A percentile compares a stretch with the other conserved stretches of the same genome.
These are phyloP conservation scores for Tuber borchii DNA, from an alignment of 495 filamentous ascomycete species.

Conservation along the genomic window DNA sequence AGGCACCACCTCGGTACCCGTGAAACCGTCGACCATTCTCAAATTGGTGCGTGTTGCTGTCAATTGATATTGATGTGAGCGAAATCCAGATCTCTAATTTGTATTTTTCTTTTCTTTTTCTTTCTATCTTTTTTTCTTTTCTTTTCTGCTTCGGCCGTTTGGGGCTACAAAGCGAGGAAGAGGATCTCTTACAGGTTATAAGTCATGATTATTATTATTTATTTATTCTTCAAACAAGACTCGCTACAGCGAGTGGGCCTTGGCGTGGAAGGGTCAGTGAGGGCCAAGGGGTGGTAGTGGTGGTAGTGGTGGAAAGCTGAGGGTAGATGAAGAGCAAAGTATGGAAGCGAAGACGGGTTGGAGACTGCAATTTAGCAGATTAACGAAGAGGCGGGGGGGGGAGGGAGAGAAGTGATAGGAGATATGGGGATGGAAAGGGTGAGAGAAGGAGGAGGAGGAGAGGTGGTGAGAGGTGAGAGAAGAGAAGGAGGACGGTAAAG, in stretches of 20 bases:
- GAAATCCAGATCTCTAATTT: constrained; percentile 5
- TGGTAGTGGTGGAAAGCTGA: constrained; percentile 28
- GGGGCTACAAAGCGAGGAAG: constrained; percentile 6
- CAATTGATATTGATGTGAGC: constrained; percentile 29
- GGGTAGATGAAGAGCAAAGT: constrained; percentile 6
- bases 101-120: not conserved
- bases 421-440: constrained; percentile 15
- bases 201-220: constrained; percentile 9
- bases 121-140: not conserved
- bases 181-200: constrained; percentile 31
- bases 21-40: constrained; percentile 57
- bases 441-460: constrained; percentile 24
- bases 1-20: constrained; percentile 52
- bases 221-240: constrained; percentile 23
- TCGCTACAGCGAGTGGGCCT: not conserved
- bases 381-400: constrained; percentile 16
- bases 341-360: not conserved
- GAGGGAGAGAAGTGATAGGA: constrained; percentile 23
- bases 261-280: constrained; percentile 27
- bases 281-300: constrained; percentile 19
- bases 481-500: constrained; percentile 16
- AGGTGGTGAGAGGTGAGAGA: constrained; percentile 1
- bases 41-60: constrained; percentile 45
- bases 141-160: constrained; percentile 3
- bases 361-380: constrained; percentile 5